Evolutionary conservation across 495 filamentous ascomycete species (phyloP), one percentile per base, ranked within the genome.

Genomic region (Collariella sp.): DNA sequence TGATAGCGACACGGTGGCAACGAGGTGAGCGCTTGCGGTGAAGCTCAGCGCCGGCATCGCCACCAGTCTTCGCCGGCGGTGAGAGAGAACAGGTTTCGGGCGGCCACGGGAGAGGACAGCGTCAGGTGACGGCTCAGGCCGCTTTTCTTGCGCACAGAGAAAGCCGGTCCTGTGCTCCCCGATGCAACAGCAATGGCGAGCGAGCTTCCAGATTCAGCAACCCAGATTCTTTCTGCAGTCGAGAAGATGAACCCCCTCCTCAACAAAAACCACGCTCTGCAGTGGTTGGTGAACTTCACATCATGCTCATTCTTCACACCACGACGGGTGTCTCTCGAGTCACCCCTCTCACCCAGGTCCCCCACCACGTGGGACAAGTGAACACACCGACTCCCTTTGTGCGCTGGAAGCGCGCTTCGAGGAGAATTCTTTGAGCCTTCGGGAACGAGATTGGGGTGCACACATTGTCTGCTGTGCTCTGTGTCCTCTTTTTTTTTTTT

Each of bases 141-240:
- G 35, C 35, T 54, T 22, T 11, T 18, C 34, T 39, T 34, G 15
- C 24, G 33, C 23, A 33, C 31, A 23, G 23, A 31, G 26, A 31
- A 46, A 36, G 31, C 50, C n/a, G 50, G 50, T 44, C 50, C n/a
- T 52, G 49, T 52, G 49, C 38, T 22, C 31, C n/a, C 35, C 35
- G 13, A 12, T 45, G 19, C 40, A 29, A 45, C 15, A 31, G 16
- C 22, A 31, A 31, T 15, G 22, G 26, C 38, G 49, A 39, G 35
- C 35, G 26, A 23, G 24, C 38, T 42, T 33, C 38, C 26, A 20
- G 26, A 41, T 51, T 33, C 38, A 34, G 48, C 36, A 51, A 26
- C 4, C 13, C 46, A 26, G 22, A 24, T 33, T 51, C 49, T 26
- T 51, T 33, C 15, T 39, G 47, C 47, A 40, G 34, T 29, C 10